These are phyloP conservation scores for Maudiozyma saulgeensis DNA, from an alignment of 805 yeast genomes.

Conservation along the genomic window DNA sequence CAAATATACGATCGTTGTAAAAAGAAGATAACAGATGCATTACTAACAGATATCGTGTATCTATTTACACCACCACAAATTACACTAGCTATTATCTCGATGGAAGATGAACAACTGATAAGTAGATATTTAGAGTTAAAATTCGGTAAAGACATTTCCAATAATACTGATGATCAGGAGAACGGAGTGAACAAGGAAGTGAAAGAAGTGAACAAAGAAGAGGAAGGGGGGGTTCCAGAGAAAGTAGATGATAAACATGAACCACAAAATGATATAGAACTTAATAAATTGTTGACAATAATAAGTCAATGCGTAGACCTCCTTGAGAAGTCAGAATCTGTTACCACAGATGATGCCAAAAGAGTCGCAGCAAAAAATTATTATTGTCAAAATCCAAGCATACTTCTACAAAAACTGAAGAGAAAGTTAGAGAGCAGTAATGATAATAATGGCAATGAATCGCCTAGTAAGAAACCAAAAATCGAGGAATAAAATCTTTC, in stretches of 20 bases:
- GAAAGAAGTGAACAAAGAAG: constrained; percentile 6
- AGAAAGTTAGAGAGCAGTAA: constrained; percentile 29
- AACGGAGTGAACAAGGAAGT: constrained; percentile 5
- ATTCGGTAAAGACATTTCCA: constrained; percentile 31
- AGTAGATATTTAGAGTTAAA: constrained; percentile 59
- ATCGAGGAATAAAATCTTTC: neutral
- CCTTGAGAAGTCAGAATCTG: constrained; percentile 36
- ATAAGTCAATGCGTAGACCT: constrained; percentile 41
- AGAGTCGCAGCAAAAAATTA: constrained; percentile 54
- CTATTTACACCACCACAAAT: constrained; percentile 90
- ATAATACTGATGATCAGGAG: constrained; percentile 7
- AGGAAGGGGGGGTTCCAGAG: constrained; percentile 35
- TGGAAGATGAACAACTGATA: constrained; percentile 52
- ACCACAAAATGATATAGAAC: constrained; percentile 17
- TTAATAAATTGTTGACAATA: constrained; percentile 36
- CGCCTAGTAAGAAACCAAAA: constrained; percentile 11
- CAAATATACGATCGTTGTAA: constrained; percentile 63
- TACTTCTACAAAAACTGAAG: constrained; percentile 43
- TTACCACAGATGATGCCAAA: constrained; percentile 53
- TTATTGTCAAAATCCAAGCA: constrained; percentile 50
- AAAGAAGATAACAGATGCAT: constrained; percentile 52
- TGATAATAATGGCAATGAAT: constrained; percentile 1
- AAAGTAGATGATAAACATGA: constrained; percentile 17
- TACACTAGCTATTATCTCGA: constrained; percentile 76
- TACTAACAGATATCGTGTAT: constrained; percentile 68